These are phyloP conservation scores for Fusarium sp. DNA, from an alignment of 2,329 filamentous ascomycete species.

Conservation along the genomic window DNA sequence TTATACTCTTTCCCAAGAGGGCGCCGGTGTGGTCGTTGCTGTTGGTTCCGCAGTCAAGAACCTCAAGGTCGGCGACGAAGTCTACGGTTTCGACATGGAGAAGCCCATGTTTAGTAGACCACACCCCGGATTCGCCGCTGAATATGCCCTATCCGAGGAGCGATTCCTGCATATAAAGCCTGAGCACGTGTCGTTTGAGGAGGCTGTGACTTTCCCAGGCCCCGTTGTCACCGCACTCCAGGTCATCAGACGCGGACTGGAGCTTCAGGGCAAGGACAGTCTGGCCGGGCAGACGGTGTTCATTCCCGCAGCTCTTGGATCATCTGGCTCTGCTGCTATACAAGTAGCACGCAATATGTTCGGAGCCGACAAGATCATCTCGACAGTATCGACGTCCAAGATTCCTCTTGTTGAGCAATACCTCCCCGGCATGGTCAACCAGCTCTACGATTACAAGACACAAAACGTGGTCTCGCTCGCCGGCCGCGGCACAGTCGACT, in stretches of 20 bases:
- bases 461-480: slow-evolving; percentile 53
- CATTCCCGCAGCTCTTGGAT: slow-evolving; percentile 63
- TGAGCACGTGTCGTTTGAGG: slow-evolving; percentile 48
- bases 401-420: slow-evolving; percentile 56
- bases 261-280: slow-evolving; percentile 49
- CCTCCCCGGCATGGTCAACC: slow-evolving; percentile 59
- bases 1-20: slow-evolving; percentile 45
- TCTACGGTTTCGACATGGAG: slow-evolving; percentile 53
- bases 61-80: slow-evolving; percentile 51
- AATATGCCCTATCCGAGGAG: slow-evolving; percentile 55
- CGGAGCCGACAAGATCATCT: slow-evolving; percentile 59
- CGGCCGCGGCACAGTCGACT: slow-evolving; percentile 59
- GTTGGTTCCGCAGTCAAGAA: slow-evolving; percentile 44
- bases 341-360: slow-evolving; percentile 65
- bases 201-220: slow-evolving; percentile 52
- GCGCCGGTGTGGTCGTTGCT: slow-evolving; percentile 49
- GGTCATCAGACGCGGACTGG: slow-evolving; percentile 54
- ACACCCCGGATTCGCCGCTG: slow-evolving; percentile 51
- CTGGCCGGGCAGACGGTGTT: slow-evolving; percentile 65
- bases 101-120: slow-evolving; percentile 51
- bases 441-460: slow-evolving; percentile 64
- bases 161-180: slow-evolving; percentile 51
- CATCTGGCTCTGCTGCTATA: slow-evolving; percentile 58
- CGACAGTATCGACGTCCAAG: slow-evolving; percentile 66
- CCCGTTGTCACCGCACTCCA: slow-evolving; percentile 59